Base-by-base conservation (phyloP, 1,284 basidiomycete genomes). In the Fomitiporia mediterranea region DNA sequence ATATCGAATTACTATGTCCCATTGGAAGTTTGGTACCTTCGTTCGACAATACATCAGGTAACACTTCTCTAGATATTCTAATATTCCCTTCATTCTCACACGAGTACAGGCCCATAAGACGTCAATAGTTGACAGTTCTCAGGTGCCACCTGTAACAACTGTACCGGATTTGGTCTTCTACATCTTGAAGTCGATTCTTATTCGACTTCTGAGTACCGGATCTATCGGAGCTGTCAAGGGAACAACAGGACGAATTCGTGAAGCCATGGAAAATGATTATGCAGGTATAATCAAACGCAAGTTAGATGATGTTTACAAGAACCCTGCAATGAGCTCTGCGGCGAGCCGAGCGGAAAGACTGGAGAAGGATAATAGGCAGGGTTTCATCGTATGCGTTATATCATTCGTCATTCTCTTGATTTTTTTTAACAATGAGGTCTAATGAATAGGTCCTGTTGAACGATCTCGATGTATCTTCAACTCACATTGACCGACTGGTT, bases 121-220 rank as follows among this genome's bases (percentile, higher is more conserved):
- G 42, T 83, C 87, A 3, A 78, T 69, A 19, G 70, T 84, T 9
- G 91, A 96, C 68, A 69, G 79, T 23, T 79, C 86, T 1, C 84
- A 91, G 62, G 70, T 64, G 23, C 84, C 79, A 39, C 72, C 74
- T 3, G 77, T 75, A 4, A 85, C 92, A 54, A 82, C 89, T 43
- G 86, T 87, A 0, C 91, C 95, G 0, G 94, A 98, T 67, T 94
- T 98, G 64, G 89, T 87, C 1, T 98, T 98, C 71, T 98, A 95
- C 70, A 87, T 98, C 55, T 73, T 97, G 60, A 97, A 95, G 70
- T 77, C 86, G 2, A 86, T 94, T 2, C 75, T 94, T 3, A 74
- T 81, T 15, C 80, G 94, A 8, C 72, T 92, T 28, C 67, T 95
- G 15, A 85, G 86, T 0, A 87, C 86, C 0, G 91, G 91, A 0